Evolutionary conservation across 441 rosid species (phyloP), one percentile per base, ranked within the genome.

Genomic region (Euphorbia corollata): DNA sequence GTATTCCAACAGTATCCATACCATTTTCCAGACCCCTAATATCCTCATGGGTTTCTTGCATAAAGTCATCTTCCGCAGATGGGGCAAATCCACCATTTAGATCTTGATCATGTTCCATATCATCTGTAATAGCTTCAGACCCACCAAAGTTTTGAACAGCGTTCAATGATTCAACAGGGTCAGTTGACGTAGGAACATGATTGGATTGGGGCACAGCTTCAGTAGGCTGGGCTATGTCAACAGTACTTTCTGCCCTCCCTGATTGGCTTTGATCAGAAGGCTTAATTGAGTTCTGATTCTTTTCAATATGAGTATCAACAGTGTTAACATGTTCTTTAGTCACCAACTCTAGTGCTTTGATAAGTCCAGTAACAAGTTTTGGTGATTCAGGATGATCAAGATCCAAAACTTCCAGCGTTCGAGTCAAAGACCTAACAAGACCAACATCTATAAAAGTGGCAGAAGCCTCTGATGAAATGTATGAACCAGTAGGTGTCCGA

Each of bases 21-120:
- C 85, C 91, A 78, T 89, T 94, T 78, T 87, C 96, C 63, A 86
- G 81, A 59, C 81, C 92, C 81, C 94, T 81, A 48, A 76, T 79
- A 76, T 87, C 96, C 76, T 87, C 98, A 5, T 90, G 79, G 71
- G 84, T 84, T 72, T 87, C 98, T 77, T 87, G 99, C 99, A 90
- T 91, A 75, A 80, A 90, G 68, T 95, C 98, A 68, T 86, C 97
- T 81, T 86, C 98, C 18, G 86, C 73, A 69, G 80, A 78, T 48
- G 87, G 85, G 63, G 80, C 81, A 82, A 88, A 91, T 65, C 93
- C 87, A 45, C 76, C 91, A 83, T 86, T 91, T 67, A 88, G 83
- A 79, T 95, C 98, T 78, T 90, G 98, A 70, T 91, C 99, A 68
- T 91, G 98, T 70, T 95, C 98, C 99, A 91, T 95, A 74, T 91